Base-by-base conservation (phyloP, 2,329 filamentous ascomycete genomes). In the Aspergillus novoparasiticus region DNA sequence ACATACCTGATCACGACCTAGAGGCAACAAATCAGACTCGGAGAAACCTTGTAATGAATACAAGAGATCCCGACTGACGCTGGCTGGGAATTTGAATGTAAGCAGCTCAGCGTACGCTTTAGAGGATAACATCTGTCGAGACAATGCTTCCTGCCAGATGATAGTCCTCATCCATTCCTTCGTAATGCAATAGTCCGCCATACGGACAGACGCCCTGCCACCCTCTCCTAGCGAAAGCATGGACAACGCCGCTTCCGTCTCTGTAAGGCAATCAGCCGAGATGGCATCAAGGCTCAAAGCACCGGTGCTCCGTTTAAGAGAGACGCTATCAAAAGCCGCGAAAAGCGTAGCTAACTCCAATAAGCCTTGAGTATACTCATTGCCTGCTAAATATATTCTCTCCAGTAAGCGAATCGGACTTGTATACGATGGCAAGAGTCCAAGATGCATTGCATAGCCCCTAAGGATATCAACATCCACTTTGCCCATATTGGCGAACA, bases 131-230 rank as follows among this genome's bases (percentile, higher is more conserved):
- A 75, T 59, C 3, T 68, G 68, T 45, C 62, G 51, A 4, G 70
- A 70, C 4, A 75, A 57, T 19, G 72, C 73, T 32, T 73, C 64
- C 32, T 75, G 73, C 73, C 73, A 75, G 23, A 75, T 62, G 9
- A 75, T 75, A 1, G 69, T 74, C 30, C 73, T 67, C 73, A 75
- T 75, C 73, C 73, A 75, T 61, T 75, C 66, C 53, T 67, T 68
- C 0, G 73, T 75, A 46, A 75, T 73, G 34, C 68, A 66, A 30
- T 67, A 74, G 28, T 75, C 73, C 26, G 73, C 73, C 14, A 70
- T 63, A 12, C 73, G 68, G 10, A 68, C 68, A 1, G 68, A 68
- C 2, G 67, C 58, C 4, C 60, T 54, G 34, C 70, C 60, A 0
- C 55, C 59, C 21, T 66, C 62, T 3, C 39, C 59, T 8, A 69